phyloP scores from a whole-genome alignment of 1,139 yeast species.

The Groenewaldozyma auringiensis region DNA sequence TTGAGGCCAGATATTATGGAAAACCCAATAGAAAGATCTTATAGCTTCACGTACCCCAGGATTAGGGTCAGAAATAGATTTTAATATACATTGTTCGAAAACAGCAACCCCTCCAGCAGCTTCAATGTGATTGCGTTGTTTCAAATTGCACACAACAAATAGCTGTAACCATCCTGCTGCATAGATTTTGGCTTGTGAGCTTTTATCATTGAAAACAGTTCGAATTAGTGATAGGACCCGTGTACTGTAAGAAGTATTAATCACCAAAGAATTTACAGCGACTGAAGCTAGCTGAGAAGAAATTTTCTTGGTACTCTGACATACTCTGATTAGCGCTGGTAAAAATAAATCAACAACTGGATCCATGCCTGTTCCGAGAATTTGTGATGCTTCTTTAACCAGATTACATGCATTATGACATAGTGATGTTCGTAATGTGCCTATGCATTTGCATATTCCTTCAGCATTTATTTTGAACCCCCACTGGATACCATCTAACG shows the following conservation, averaged over 20 bases:
- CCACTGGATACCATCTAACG: slow-evolving; percentile 38
- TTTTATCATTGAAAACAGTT: slow-evolving; percentile 56
- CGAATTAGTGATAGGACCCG: slow-evolving; percentile 48
- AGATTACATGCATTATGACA: slow-evolving; percentile 70
- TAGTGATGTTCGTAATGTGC: slow-evolving; percentile 77
- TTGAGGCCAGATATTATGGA: slow-evolving; percentile 42
- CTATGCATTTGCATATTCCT: slow-evolving; percentile 59
- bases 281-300: slow-evolving; percentile 70
- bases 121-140: slow-evolving; percentile 34
- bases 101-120: slow-evolving; percentile 38
- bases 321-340: slow-evolving; percentile 50
- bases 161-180: slow-evolving; percentile 68
- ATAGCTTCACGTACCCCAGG: slow-evolving; percentile 73
- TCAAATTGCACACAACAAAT: slow-evolving; percentile 40
- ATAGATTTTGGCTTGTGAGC: slow-evolving; percentile 59
- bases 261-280: slow-evolving; percentile 54
- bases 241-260: slow-evolving; percentile 47
- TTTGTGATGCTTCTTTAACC: slow-evolving; percentile 61
- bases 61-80: slow-evolving; percentile 71
- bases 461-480: slow-evolving; percentile 44
- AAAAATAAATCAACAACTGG: slow-evolving; percentile 54
- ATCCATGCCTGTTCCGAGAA: slow-evolving; percentile 47
- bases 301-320: slow-evolving; percentile 72
- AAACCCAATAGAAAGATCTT: slow-evolving; percentile 68
- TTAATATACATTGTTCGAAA: slow-evolving; percentile 46